Evolutionary conservation across 345 rosid species (phyloP), one percentile per base, ranked within the genome.

Genomic region (Rubroshorea leprosula): DNA sequence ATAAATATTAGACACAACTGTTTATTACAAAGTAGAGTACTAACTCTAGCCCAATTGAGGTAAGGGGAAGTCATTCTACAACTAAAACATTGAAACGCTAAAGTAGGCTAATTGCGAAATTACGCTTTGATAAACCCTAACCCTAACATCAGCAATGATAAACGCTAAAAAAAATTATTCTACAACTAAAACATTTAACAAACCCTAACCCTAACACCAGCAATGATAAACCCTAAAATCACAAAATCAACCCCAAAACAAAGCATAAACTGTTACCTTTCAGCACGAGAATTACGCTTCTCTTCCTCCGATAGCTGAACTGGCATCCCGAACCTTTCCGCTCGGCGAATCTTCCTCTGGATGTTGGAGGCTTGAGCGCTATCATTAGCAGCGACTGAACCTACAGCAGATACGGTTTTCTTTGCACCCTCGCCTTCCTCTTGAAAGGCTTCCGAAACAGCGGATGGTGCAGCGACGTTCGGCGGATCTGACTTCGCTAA

Each of bases 251-350:
- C 8, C 18, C 4, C n/a, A 35, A 8, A n/a, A 6, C 12, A 6
- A 6, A 35, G 6, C 47, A 44, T 14, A 5, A 13, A 7, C 35
- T 5, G 1, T 51, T 62, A 89, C 97, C 97, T 89, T 72, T 85
- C 97, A 43, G 99, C 96, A 8, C 99, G 90, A 61, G 91, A 80
- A 79, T 75, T 80, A 24, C 96, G 97, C 67, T 93, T 93, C 79
- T 93, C 99, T 61, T 80, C 71, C 75, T 93, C 99, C 0, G 96
- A 86, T 15, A 87, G 23, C 72, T 79, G 79, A 9, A 93, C 91
- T 16, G 81, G 73, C 48, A 87, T 69, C 3, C 97, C 99, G 53
- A 93, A 93, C 54, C 99, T 78, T 80, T 93, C 97, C 6, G 99
- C 99, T 41, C 99, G 89, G 21, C 85, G 91, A 49, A 85, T 87